Conservation (phyloP, 2,329 filamentous ascomycete genomes). For the Curvularia verruculosa region DNA sequence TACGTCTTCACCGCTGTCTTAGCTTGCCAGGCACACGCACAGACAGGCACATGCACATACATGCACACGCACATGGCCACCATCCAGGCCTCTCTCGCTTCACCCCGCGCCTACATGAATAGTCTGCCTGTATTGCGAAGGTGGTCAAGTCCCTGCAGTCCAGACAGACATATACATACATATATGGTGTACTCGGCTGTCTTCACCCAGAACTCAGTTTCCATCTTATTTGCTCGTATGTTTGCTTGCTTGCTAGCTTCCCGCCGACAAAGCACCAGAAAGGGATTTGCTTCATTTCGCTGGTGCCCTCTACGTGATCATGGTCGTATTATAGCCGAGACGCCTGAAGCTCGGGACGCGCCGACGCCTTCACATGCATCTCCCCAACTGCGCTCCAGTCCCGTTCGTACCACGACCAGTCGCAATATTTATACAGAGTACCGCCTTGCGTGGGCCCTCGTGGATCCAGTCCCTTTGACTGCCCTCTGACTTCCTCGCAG, state of each 20-base stretch:
- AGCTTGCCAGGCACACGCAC: not conserved
- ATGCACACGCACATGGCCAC: not conserved
- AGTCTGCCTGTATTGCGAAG: not conserved
- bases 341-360: constrained; percentile 10
- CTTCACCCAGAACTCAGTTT: not conserved
- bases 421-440: not conserved
- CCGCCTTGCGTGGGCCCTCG: not conserved
- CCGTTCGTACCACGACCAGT: constrained; percentile 3
- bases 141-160: not conserved
- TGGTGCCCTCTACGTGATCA: not conserved
- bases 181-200: too few relatives aligned
- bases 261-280: not conserved
- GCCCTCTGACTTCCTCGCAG: not conserved
- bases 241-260: not conserved
- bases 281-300: not conserved
- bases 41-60: not conserved
- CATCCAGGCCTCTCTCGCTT: not conserved
- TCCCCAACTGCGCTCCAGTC: not conserved
- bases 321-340: not conserved
- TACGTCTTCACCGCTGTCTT: not conserved
- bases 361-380: constrained; percentile 12
- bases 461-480: not conserved
- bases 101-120: not conserved
- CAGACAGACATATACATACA: too few relatives aligned
- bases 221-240: too few relatives aligned